Conservation (phyloP, 2,329 filamentous ascomycete species). For the Botrytis byssoidea region DNA sequence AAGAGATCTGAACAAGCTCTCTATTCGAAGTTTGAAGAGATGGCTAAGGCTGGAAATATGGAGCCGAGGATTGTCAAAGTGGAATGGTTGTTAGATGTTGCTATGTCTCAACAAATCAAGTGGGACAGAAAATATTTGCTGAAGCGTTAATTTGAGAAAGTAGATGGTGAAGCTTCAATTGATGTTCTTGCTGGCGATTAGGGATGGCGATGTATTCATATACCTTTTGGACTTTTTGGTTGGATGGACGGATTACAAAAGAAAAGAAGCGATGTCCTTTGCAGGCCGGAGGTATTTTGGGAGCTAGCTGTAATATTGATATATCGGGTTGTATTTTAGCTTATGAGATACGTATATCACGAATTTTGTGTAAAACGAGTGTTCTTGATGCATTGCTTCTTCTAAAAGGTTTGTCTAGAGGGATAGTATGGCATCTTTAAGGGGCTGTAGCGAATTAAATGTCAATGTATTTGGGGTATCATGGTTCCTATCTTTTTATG, state of each 20-base stretch:
- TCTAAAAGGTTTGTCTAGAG: too few species aligned
- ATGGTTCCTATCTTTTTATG: neutral
- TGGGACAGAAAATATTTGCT: slow-evolving; percentile 61
- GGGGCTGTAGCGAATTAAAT: neutral
- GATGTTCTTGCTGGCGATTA: neutral
- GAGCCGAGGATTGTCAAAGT: slow-evolving; percentile 75
- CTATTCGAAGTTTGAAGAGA: slow-evolving; percentile 76
- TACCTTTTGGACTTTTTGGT: slow-evolving; percentile 9
- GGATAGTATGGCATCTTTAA: accelerated
- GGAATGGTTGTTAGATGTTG: slow-evolving; percentile 88
- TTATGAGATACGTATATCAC: slow-evolving; percentile 11
- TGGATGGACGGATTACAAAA: neutral
- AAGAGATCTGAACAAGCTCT: slow-evolving; percentile 66
- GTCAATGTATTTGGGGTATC: neutral
- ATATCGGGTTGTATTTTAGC: neutral
- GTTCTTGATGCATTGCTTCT: neutral
- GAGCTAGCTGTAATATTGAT: slow-evolving; percentile 3
- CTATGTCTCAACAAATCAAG: slow-evolving; percentile 81
- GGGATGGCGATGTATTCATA: slow-evolving; percentile 1
- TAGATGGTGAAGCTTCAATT: neutral
- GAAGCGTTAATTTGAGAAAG: slow-evolving; percentile 6
- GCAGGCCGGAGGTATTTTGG: neutral
- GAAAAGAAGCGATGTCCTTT: neutral
- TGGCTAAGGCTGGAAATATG: slow-evolving; percentile 77
- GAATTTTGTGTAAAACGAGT: neutral